These are phyloP conservation scores for Calocera viscosa DNA, from an alignment of 768 basidiomycete genomes.

Conservation along the genomic window DNA sequence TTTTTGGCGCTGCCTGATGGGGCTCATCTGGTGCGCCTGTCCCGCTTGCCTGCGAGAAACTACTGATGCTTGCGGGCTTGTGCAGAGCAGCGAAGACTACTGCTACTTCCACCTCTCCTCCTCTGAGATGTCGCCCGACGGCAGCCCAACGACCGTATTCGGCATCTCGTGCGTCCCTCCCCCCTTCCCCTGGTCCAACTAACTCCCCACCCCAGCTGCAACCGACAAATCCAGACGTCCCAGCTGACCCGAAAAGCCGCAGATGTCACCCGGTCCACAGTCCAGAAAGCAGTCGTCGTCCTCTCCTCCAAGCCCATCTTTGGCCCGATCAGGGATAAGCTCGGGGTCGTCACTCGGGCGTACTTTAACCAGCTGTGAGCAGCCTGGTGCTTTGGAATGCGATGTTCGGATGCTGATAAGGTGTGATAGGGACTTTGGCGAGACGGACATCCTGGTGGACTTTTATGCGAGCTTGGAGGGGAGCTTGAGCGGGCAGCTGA, in stretches of 20 bases:
- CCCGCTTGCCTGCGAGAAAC: background rate
- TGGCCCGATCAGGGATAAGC: slow-evolving; percentile 90
- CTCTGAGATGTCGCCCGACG: slow-evolving; percentile 36
- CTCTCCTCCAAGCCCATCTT: slow-evolving; percentile 83
- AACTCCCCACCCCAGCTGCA: slow-evolving; percentile 45
- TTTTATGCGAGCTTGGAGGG: slow-evolving; percentile 67
- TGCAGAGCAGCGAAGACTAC: slow-evolving; percentile 80
- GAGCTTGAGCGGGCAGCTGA: slow-evolving; percentile 66
- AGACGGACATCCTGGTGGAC: slow-evolving; percentile 78
- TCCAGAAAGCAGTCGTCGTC: slow-evolving; percentile 95
- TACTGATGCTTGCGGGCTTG: slow-evolving; percentile 13
- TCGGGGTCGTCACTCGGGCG: slow-evolving; percentile 87
- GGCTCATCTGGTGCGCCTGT: slow-evolving; percentile 65
- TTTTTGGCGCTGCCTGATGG: slow-evolving; percentile 96
- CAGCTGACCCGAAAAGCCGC: slow-evolving; percentile 54
- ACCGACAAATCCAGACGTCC: slow-evolving; percentile 80
- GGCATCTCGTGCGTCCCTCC: slow-evolving; percentile 70
- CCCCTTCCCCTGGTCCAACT: slow-evolving; percentile 4
- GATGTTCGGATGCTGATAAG: too few species aligned
- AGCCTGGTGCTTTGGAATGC: too few species aligned
- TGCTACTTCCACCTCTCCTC: slow-evolving; percentile 83
- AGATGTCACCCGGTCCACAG: slow-evolving; percentile 89
- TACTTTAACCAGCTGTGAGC: slow-evolving; percentile 69
- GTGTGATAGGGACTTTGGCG: slow-evolving; percentile 60
- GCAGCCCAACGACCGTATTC: slow-evolving; percentile 63